Conservation (phyloP, 345 rosid genomes). For the Physaria fendleri region DNA sequence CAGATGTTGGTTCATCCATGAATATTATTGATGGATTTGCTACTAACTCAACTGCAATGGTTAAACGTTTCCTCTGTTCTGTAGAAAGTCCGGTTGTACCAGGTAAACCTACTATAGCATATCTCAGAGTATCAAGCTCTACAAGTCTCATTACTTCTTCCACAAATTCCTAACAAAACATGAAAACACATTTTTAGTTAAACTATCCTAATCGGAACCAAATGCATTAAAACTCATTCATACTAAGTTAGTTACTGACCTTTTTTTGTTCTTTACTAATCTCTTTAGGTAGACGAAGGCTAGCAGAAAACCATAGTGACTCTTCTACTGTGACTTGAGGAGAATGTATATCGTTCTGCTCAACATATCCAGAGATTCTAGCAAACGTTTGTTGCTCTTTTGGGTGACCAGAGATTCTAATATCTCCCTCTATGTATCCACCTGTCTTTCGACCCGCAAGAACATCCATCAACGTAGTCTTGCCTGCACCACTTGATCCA, state of each 20-base stretch:
- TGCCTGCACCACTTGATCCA: constrained; percentile 96
- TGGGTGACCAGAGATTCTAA: constrained; percentile 70
- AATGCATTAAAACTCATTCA: not conserved
- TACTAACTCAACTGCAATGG: constrained; percentile 94
- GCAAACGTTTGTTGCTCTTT: constrained; percentile 84
- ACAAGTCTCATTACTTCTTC: constrained; percentile 90
- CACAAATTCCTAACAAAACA: constrained; percentile 71
- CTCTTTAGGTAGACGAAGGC: constrained; percentile 78
- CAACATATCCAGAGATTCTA: constrained; percentile 91
- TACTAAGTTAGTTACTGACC: constrained; percentile 26
- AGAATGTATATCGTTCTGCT: constrained; percentile 95
- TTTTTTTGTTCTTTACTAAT: constrained; percentile 50
- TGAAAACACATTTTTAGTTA: not conserved
- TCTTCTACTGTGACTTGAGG: constrained; percentile 95
- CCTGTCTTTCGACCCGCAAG: constrained; percentile 96
- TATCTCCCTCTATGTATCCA: constrained; percentile 81
- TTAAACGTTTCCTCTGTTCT: constrained; percentile 86
- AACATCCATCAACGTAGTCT: constrained; percentile 95
- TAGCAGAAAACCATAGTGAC: constrained; percentile 81
- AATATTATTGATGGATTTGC: constrained; percentile 91
- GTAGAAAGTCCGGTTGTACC: constrained; percentile 86
- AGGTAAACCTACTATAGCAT: constrained; percentile 81
- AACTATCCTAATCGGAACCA: constrained; percentile 5
- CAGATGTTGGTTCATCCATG: constrained; percentile 98
- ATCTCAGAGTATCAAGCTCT: constrained; percentile 63